Base-by-base conservation (phyloP, 2,329 filamentous ascomycete species). In the Geosmithia morbida region DNA sequence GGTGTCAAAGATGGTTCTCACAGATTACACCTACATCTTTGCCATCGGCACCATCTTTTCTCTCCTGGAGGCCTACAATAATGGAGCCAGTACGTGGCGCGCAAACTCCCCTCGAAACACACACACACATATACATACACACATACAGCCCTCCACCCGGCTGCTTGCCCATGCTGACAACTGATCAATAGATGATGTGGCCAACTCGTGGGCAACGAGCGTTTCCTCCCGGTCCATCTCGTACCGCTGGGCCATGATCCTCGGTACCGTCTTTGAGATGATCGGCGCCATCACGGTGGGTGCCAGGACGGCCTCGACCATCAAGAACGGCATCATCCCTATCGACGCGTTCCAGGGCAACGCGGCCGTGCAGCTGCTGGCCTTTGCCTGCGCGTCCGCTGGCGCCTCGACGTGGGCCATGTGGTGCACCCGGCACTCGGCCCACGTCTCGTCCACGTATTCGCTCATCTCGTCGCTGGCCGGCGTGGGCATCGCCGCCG, bases 31-130 rank as follows among this genome's bases (percentile, higher is more conserved):
- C 56, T 86, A 87, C 62, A 63, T 87, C 58, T 86, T 87, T 61
- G 83, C 69, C 67, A 81, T 87, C 55, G 83, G 83, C 77, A 86
- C 81, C 22, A 67, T 81, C 56, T 86, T 87, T 72, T 82, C 83
- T 67, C 64, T 86, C 62, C 77, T 87, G 45, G 83, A 87, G 66
- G 83, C 83, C 51, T 86, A 71, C 73, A 87, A 87, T 73, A 87
- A 85, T 62, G 83, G 83, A 62, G 83, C 83, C 56, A 86, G 81
- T 85, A 67, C 66, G 79, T 75, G 49, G 50, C 29, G 7, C 29
- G 29, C 29, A 30, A 30, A 30, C 11, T 11, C 29, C 14, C 48
- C 7, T 13, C 41, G 5, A 16, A 2, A 30, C 11, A 11, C 11
- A 30, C 29, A 30, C 29, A 30, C 29, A 30, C 11, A 11, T 30